These are phyloP conservation scores for Ustulina deusta DNA, from an alignment of 2,329 filamentous ascomycete species.

Conservation along the genomic window DNA sequence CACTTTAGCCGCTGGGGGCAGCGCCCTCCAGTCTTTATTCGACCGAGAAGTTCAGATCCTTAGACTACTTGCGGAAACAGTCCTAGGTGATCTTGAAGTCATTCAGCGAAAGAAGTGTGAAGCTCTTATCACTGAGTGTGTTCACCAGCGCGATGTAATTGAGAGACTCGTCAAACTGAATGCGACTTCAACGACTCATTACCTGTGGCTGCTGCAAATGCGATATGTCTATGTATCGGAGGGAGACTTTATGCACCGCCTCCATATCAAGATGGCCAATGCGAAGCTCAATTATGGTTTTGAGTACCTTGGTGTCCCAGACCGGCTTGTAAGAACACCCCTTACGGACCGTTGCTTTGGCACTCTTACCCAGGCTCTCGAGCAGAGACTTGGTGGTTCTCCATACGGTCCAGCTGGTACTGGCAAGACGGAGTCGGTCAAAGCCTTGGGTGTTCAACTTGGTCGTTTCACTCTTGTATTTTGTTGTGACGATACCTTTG, in stretches of 20 bases:
- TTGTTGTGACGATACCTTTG: constrained; percentile 99
- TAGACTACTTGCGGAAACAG: constrained; percentile 85
- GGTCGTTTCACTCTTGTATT: constrained; percentile 98
- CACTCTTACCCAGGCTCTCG: constrained; percentile 94
- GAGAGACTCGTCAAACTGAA: constrained; percentile 83
- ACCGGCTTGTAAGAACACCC: constrained; percentile 94
- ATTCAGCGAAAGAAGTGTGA: constrained; percentile 97
- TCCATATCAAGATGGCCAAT: constrained; percentile 97
- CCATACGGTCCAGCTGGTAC: constrained; percentile 98
- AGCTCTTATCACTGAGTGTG: constrained; percentile 97
- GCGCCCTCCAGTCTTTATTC: constrained; percentile 76
- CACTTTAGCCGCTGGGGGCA: constrained; percentile 78
- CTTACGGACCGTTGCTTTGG: constrained; percentile 98
- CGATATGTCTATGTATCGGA: constrained; percentile 89
- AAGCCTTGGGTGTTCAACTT: constrained; percentile 94
- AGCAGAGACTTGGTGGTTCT: constrained; percentile 93
- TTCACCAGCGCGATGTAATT: constrained; percentile 95
- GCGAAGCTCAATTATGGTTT: constrained; percentile 96
- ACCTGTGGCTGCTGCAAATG: constrained; percentile 97
- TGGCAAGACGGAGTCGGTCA: constrained; percentile 99
- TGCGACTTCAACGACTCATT: constrained; percentile 81
- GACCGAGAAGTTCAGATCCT: constrained; percentile 88
- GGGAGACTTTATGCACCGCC: constrained; percentile 82
- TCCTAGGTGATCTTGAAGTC: constrained; percentile 87
- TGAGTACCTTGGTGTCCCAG: constrained; percentile 95